These are phyloP conservation scores for Rhytidhysteron rufulum DNA, from an alignment of 2,329 filamentous ascomycete species.

Conservation along the genomic window DNA sequence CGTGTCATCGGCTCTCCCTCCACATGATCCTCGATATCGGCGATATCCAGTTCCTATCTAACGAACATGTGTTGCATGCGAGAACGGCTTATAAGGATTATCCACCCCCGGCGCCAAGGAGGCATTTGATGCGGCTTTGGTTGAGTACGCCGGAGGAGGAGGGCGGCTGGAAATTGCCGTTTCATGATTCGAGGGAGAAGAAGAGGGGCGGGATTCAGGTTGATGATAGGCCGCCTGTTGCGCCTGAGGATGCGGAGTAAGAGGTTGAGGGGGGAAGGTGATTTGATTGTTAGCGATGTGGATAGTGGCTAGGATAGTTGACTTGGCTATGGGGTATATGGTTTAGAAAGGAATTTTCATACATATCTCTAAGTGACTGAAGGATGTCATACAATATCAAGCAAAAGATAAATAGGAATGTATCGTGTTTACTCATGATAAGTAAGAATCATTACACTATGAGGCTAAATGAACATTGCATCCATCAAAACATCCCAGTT, in stretches of 20 bases:
- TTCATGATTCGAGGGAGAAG: constrained; percentile 75
- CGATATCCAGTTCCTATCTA: constrained; percentile 83
- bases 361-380: too few relatives aligned
- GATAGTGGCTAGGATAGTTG: too few relatives aligned
- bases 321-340: too few relatives aligned
- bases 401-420: too few relatives aligned
- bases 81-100: constrained; percentile 75
- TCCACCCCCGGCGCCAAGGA: constrained; percentile 63
- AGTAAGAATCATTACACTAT: too few relatives aligned
- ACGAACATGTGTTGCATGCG: constrained; percentile 76
- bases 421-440: too few relatives aligned
- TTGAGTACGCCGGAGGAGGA: constrained; percentile 75
- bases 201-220: constrained; percentile 89
- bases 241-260: constrained; percentile 76
- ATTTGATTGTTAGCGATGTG: too few relatives aligned
- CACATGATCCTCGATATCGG: constrained; percentile 86
- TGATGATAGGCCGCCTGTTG: constrained; percentile 70
- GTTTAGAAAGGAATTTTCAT: too few relatives aligned
- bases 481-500: too few relatives aligned
- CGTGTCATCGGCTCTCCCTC: constrained; percentile 67
- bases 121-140: constrained; percentile 83
- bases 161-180: constrained; percentile 81
- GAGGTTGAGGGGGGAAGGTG: too few relatives aligned
- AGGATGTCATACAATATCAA: too few relatives aligned
- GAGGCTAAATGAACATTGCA: too few relatives aligned